Conservation (phyloP, 2,329 filamentous ascomycete genomes). For the Sarocladiaceae sp. region DNA sequence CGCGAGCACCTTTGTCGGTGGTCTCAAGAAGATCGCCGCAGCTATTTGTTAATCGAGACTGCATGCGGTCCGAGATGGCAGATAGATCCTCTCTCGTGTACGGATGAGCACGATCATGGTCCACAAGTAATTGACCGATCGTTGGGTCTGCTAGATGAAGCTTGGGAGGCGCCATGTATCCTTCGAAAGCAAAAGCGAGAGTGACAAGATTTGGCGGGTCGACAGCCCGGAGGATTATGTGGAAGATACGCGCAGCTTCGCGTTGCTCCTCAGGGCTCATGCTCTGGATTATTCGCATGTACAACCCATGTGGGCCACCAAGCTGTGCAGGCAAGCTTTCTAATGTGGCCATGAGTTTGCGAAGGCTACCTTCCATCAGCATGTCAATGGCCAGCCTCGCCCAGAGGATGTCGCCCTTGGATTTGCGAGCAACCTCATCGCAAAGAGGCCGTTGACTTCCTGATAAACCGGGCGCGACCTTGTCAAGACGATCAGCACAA, state of each 20-base stretch:
- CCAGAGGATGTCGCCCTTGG: conserved; percentile 6
- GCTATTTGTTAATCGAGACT: not conserved
- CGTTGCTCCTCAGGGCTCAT: conserved; percentile 6
- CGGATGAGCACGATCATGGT: conserved; percentile 5
- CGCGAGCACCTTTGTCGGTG: conserved; percentile 2
- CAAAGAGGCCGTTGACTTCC: conserved; percentile 1
- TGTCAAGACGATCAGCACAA: conserved; percentile 4
- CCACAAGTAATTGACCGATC: not conserved
- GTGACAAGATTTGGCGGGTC: conserved; percentile 5
- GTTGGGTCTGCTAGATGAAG: conserved; percentile 6
- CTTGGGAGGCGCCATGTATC: conserved; percentile 3
- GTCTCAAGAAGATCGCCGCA: conserved; percentile 4
- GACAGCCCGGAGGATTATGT: conserved; percentile 3
- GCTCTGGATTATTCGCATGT: conserved; percentile 9
- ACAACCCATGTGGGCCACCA: not conserved
- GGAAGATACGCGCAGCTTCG: conserved; percentile 7
- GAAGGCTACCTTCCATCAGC: conserved; percentile 5
- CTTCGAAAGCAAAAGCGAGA: conserved; percentile 8
- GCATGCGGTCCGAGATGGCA: not conserved
- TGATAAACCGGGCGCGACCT: conserved; percentile 7
- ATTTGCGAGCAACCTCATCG: conserved; percentile 7
- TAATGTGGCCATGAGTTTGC: not conserved
- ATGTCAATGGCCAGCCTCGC: conserved; percentile 5
- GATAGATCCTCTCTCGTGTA: conserved; percentile 1
- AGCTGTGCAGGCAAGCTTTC: conserved; percentile 1